Conservation (phyloP, 163 green algal genomes). For the Chlamydomonas reinhardtii region DNA sequence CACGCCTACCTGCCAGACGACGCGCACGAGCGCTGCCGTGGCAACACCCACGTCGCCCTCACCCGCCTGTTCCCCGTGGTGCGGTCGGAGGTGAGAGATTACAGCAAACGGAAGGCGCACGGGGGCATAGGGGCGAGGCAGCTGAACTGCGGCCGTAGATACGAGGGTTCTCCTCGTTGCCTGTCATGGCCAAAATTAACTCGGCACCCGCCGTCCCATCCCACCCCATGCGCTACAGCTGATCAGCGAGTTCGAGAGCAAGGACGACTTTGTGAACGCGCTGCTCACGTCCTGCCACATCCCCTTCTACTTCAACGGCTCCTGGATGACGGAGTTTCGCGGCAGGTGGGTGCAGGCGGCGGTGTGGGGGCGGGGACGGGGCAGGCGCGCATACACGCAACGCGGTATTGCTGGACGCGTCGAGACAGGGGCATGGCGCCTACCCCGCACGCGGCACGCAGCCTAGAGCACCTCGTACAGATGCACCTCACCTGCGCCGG, state of each 20-base stretch:
- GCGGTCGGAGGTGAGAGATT: constrained; percentile 38
- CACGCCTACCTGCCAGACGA: constrained; percentile 52
- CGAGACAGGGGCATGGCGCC: background rate
- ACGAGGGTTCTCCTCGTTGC: too few relatives aligned
- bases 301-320: constrained; percentile 62
- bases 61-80: constrained; percentile 52
- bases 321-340: constrained; percentile 45
- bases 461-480: too few relatives aligned
- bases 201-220: too few relatives aligned
- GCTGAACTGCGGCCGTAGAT: too few relatives aligned
- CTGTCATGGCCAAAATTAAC: too few relatives aligned
- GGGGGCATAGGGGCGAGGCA: too few relatives aligned
- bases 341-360: constrained; percentile 10
- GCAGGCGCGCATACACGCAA: background rate
- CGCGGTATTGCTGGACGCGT: background rate
- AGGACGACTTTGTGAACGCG: constrained; percentile 60
- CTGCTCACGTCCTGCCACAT: constrained; percentile 62
- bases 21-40: constrained; percentile 56
- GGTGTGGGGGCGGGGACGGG: background rate
- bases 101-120: too few relatives aligned
- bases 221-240: background rate
- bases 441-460: too few relatives aligned
- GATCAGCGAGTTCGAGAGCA: constrained; percentile 53
- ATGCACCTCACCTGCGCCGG: too few relatives aligned
- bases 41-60: constrained; percentile 38